These are phyloP conservation scores for Fennellomyces sp. DNA, from an alignment of 371 early-diverging fungal species.

Conservation along the genomic window DNA sequence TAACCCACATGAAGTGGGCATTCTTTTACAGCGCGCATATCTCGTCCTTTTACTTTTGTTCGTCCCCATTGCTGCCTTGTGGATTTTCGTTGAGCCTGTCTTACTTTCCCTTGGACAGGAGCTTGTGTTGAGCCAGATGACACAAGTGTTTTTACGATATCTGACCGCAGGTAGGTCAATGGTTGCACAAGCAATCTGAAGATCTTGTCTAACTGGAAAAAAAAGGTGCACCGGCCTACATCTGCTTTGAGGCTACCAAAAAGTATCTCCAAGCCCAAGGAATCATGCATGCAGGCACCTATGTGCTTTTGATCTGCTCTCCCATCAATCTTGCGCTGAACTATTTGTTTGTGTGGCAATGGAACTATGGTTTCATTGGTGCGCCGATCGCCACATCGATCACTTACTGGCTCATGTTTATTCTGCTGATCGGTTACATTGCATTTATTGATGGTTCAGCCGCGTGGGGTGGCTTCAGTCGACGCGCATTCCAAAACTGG, in stretches of 20 bases:
- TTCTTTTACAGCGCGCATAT: conserved; percentile 83
- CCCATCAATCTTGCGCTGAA: conserved; percentile 71
- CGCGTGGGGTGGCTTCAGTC: conserved; percentile 72
- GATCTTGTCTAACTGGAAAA: conserved; percentile 63
- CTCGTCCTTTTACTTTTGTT: conserved; percentile 75
- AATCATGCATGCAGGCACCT: conserved; percentile 72
- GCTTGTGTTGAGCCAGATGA: conserved; percentile 15
- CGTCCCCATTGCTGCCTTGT: conserved; percentile 60
- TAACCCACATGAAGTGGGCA: conserved; percentile 73
- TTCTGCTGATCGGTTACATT: conserved; percentile 67
- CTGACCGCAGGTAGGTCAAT: background rate
- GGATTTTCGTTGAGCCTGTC: conserved; percentile 37
- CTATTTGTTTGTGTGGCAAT: conserved; percentile 66
- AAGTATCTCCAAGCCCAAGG: conserved; percentile 76
- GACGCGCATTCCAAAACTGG: conserved; percentile 48
- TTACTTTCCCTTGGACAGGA: conserved; percentile 12
- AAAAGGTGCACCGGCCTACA: conserved; percentile 64
- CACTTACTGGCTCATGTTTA: conserved; percentile 65
- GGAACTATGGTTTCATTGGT: conserved; percentile 74
- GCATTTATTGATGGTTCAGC: conserved; percentile 57
- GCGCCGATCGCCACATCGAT: conserved; percentile 78
- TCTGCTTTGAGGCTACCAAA: conserved; percentile 68
- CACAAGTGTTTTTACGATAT: conserved; percentile 5
- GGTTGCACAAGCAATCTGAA: conserved; percentile 25
- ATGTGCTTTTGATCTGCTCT: conserved; percentile 59